Base-by-base conservation (phyloP, 2,329 filamentous ascomycete genomes). In the Xylaria sp. region DNA sequence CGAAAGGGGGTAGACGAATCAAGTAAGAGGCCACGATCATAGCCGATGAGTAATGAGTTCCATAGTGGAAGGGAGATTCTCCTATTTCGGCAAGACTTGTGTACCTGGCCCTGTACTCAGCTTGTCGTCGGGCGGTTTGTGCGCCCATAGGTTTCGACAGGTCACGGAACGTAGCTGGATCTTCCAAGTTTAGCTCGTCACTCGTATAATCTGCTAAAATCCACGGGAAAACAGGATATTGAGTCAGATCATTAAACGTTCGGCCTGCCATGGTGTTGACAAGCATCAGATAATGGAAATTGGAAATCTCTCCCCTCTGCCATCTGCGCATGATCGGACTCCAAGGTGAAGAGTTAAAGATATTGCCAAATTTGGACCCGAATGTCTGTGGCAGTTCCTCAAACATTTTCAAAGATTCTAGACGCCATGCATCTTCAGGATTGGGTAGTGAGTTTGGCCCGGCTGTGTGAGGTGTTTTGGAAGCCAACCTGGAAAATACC, bases 21-120 rank as follows among this genome's bases (percentile, higher is more conserved):
- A 99, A 86, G 75, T 97, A 99, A 0, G 94, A 97, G 13, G 94
- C 94, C 6, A 99, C 96, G 66, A 97, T 97, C 96, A 98, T 99
- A 7, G 96, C 96, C 1, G 96, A 98, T 1, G 96, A 98, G 78
- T 99, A 99, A 77, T 99, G 96, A 0, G 96, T 99, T 20, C 96
- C 96, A 73, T 98, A 99, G 77, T 99, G 96, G 77, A 97, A 99
- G 0, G 96, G 92, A 0, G 92, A 90, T 51, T 97, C 94, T 7
- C 91, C 93, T 84, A 99, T 97, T 77, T 98, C 96, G 0, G 90
- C 90, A 77, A 99, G 90, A 17, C 93, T 92, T 71, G 90, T 89
- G 77, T 97, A 98, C 33, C 94, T 89, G 73, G 96, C 92, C 58
- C 89, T 86, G 74, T 96, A 97, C 6, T 94, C 92, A 0, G 87